Conservation (phyloP, 1,139 yeast species). For the Eremothecium sinecaudum region DNA sequence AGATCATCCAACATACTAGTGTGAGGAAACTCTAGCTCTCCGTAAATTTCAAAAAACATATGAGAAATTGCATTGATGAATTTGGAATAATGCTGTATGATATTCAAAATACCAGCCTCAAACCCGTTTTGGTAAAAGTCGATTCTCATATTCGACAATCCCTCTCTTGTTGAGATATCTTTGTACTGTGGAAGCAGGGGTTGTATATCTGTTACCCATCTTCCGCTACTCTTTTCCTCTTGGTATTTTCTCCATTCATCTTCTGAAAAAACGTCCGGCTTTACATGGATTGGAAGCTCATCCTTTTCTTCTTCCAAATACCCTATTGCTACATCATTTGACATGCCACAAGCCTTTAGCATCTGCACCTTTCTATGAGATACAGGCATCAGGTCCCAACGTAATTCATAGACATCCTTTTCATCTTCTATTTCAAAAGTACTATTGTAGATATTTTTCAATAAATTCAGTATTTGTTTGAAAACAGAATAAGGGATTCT, state of each 20-base stretch:
- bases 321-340: slow-evolving; percentile 19
- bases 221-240: slow-evolving; percentile 9
- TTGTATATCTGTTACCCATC: slow-evolving; percentile 11
- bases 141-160: slow-evolving; percentile 35
- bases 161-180: slow-evolving; percentile 33
- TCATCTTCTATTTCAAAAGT: slow-evolving; percentile 23
- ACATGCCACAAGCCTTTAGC: slow-evolving; percentile 18
- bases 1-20: slow-evolving; percentile 30
- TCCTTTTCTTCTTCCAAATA: slow-evolving; percentile 20
- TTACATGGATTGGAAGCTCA: slow-evolving; percentile 18
- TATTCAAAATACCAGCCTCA: slow-evolving; percentile 40
- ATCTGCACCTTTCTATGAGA: slow-evolving; percentile 19
- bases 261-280: slow-evolving; percentile 17
- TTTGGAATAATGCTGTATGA: slow-evolving; percentile 45
- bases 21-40: slow-evolving; percentile 18
- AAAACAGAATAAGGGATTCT: slow-evolving; percentile 29
- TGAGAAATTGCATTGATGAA: slow-evolving; percentile 43
- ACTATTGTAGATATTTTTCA: slow-evolving; percentile 21
- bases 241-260: slow-evolving; percentile 17
- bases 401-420: slow-evolving; percentile 38
- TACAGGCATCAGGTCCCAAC: slow-evolving; percentile 32
- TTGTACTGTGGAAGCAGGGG: slow-evolving; percentile 30
- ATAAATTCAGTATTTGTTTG: slow-evolving; percentile 25
- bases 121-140: slow-evolving; percentile 28
- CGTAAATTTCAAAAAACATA: slow-evolving; percentile 33